A percentile compares a stretch with the other conserved stretches of the same genome.
Conservation (phyloP, 306 rosid species). For the Adenanthera pavonina region DNA sequence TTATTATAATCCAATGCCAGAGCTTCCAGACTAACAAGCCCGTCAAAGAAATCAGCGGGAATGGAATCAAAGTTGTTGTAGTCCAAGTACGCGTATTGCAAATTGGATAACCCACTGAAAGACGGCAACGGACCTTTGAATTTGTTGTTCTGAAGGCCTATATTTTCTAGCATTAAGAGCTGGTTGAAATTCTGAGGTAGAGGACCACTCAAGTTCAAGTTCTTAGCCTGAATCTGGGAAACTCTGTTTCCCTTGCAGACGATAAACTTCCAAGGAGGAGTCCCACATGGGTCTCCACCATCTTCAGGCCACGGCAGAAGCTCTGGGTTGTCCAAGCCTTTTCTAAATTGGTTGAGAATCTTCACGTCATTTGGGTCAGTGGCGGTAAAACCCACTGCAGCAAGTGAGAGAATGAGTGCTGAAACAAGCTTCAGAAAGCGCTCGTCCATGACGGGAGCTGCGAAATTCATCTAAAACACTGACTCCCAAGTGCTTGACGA, state of each 20-base stretch:
- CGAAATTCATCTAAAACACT: slow-evolving; percentile 42
- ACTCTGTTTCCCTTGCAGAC: slow-evolving; percentile 62
- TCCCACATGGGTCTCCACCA: slow-evolving; percentile 77
- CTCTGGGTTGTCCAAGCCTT: slow-evolving; percentile 66
- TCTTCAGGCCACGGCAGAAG: slow-evolving; percentile 77
- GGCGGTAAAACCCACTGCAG: slow-evolving; percentile 38
- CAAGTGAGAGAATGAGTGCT: slow-evolving; percentile 39
- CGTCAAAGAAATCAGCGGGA: slow-evolving; percentile 78
- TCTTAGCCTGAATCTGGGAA: slow-evolving; percentile 80
- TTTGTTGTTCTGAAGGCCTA: slow-evolving; percentile 79
- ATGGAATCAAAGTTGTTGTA: slow-evolving; percentile 75
- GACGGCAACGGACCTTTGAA: slow-evolving; percentile 75
- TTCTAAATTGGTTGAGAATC: slow-evolving; percentile 63
- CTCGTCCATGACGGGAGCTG: slow-evolving; percentile 47
- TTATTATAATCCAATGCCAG: slow-evolving; percentile 72
- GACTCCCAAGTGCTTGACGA: slow-evolving; percentile 13
- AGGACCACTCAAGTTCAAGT: slow-evolving; percentile 67
- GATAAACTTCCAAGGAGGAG: slow-evolving; percentile 61
- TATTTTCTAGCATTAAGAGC: slow-evolving; percentile 64
- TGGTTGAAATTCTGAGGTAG: slow-evolving; percentile 70
- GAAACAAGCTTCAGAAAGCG: slow-evolving; percentile 25
- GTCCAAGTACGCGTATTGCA: slow-evolving; percentile 60
- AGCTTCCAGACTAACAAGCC: slow-evolving; percentile 62
- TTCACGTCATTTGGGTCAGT: slow-evolving; percentile 72
- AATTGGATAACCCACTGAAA: slow-evolving; percentile 56